Evolutionary conservation across 2,329 filamentous ascomycete species (phyloP).

Genomic region (Nannizzia gypsea): DNA sequence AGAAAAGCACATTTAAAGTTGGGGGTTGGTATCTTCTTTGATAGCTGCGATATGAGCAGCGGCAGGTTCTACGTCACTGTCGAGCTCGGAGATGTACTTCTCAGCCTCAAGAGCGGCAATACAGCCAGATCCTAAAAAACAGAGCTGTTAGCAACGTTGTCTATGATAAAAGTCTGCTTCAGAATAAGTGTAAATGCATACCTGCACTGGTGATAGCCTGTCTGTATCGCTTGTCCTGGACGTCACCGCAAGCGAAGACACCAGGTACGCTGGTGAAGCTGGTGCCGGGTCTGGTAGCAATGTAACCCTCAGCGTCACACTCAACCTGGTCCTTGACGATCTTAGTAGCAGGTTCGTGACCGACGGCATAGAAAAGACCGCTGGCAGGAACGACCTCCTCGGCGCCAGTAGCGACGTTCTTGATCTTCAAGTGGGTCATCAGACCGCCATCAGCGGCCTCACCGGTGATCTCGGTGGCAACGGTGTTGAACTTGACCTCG

Average conservation of each 20-base stretch:
- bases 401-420: constrained; percentile 62
- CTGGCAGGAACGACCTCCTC: constrained; percentile 79
- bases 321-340: constrained; percentile 85
- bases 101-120: constrained; percentile 93
- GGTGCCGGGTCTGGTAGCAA: constrained; percentile 78
- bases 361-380: constrained; percentile 93
- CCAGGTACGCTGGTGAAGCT: constrained; percentile 79
- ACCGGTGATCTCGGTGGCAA: constrained; percentile 72
- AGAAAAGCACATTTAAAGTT: constrained; percentile 38
- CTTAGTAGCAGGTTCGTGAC: constrained; percentile 85
- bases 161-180: not conserved
- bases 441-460: constrained; percentile 61
- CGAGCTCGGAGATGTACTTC: constrained; percentile 73
- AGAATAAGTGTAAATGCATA: constrained; percentile 36
- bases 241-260: constrained; percentile 92
- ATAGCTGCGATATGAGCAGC: constrained; percentile 36
- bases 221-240: constrained; percentile 96
- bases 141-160: constrained; percentile 16
- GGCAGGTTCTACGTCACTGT: constrained; percentile 38
- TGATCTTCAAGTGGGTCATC: constrained; percentile 79
- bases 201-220: constrained; percentile 97
- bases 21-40: constrained; percentile 47
- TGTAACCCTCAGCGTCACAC: constrained; percentile 81
- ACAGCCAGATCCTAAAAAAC: constrained; percentile 54
- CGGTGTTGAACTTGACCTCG: constrained; percentile 74